These are phyloP conservation scores for Leccinum olivaceopallidum DNA, from an alignment of 768 basidiomycete species.

Conservation along the genomic window DNA sequence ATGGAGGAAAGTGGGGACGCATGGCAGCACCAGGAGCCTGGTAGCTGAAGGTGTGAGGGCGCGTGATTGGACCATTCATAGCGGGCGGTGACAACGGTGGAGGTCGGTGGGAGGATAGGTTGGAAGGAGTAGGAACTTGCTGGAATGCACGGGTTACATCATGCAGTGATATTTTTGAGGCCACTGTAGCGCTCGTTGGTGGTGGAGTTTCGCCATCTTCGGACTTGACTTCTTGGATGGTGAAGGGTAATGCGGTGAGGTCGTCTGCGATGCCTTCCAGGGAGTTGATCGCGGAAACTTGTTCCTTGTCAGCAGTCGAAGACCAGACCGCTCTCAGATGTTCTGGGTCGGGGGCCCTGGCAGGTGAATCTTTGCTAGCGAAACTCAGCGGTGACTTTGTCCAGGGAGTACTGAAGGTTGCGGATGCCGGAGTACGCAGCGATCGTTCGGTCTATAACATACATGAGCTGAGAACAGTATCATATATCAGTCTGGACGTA, in stretches of 20 bases:
- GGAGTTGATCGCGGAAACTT: constrained; percentile 69
- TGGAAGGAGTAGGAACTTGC: constrained; percentile 70
- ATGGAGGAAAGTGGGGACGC: constrained; percentile 57
- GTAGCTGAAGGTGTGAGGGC: constrained; percentile 29
- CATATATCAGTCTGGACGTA: constrained; percentile 33
- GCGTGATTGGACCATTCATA: constrained; percentile 33
- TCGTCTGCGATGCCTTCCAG: constrained; percentile 85
- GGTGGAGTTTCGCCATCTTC: constrained; percentile 84
- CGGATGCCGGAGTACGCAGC: constrained; percentile 47
- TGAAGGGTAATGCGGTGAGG: constrained; percentile 74
- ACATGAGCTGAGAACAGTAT: constrained; percentile 14
- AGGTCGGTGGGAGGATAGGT: constrained; percentile 46
- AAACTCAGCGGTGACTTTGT: constrained; percentile 51
- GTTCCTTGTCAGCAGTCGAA: constrained; percentile 71
- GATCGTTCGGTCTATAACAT: constrained; percentile 41
- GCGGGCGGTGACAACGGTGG: constrained; percentile 51
- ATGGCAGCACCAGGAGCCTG: constrained; percentile 46
- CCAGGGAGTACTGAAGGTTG: constrained; percentile 47
- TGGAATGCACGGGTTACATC: constrained; percentile 89
- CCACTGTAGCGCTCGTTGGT: constrained; percentile 51
- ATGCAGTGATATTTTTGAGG: constrained; percentile 76
- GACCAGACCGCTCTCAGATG: constrained; percentile 86
- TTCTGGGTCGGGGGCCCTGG: constrained; percentile 75
- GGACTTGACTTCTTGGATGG: constrained; percentile 82
- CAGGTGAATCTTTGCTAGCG: constrained; percentile 65